A percentile compares a stretch with the other conserved stretches of the same genome.
Conservation (phyloP, 768 basidiomycete species). For the Lactifluus subvellereus region DNA sequence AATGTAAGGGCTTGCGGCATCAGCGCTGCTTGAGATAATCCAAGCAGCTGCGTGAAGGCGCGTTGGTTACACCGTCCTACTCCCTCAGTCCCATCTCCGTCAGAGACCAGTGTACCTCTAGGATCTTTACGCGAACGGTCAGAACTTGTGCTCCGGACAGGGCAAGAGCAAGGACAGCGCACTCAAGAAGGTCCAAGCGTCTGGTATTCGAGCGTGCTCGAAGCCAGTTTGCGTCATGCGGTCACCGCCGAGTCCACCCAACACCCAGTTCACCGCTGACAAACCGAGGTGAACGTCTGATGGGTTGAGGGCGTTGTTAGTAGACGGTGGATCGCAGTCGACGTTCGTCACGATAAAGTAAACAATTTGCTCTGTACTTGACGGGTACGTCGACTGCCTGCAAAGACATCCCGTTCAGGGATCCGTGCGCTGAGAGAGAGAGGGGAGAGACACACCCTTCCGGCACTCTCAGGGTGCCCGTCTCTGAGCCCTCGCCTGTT, state of each 20-base stretch:
- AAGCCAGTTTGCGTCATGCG: constrained; percentile 75
- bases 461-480: constrained; percentile 1
- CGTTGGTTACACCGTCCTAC: constrained; percentile 26
- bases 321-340: constrained; percentile 52
- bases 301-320: constrained; percentile 29
- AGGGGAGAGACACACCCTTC: neutral
- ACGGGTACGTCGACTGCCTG: constrained; percentile 10
- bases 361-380: constrained; percentile 43
- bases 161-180: constrained; percentile 35
- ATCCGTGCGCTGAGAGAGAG: neutral
- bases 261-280: constrained; percentile 74
- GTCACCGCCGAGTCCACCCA: constrained; percentile 74
- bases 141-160: neutral
- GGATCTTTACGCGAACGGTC: neutral
- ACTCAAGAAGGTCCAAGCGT: constrained; percentile 43
- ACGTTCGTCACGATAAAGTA: constrained; percentile 79
- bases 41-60: constrained; percentile 44
- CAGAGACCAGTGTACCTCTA: neutral
- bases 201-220: constrained; percentile 59
- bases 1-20: constrained; percentile 52
- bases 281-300: constrained; percentile 50
- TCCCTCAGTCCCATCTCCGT: neutral
- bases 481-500: constrained; percentile 2
- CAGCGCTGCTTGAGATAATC: constrained; percentile 57
- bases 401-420: neutral